Evolutionary conservation across 805 yeast genomes (phyloP), one percentile per base, ranked within the genome.

Genomic region (Yueomyces sp.): DNA sequence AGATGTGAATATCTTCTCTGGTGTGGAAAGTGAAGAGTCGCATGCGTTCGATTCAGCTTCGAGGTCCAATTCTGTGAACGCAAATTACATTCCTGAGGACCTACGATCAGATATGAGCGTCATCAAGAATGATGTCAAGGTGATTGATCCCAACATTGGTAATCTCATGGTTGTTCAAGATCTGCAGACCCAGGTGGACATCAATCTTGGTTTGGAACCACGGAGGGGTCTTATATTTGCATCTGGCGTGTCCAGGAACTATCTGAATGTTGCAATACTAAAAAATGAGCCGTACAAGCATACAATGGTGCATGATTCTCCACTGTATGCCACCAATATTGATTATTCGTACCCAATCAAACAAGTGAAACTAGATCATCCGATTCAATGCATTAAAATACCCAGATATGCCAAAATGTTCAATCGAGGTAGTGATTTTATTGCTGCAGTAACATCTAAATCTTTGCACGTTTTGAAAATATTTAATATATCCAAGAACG

Each of bases 341-440:
- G 28, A 39, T 42, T 26, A 44, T 27, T 30, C 36, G 19, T 37
- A 38, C 9, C 12, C 38, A 26, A 28, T 45, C 4, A 29, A 45
- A 5, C 37, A 33, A 9, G 49, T 64, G 9, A 54, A 60, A 9
- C 42, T 70, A 19, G 52, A 62, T 4, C 64, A 70, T 3, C 56
- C 66, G 2, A 70, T 74, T 6, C 64, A 63, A 40, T 72, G 67
- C 42, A 64, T 74, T 3, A 60, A 61, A 37, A 51, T 68, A 3
- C 59, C 66, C 6, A 49, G 50, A 9, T 38, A 57, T 1, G 48
- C 60, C 1, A 42, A 56, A 3, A 36, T 46, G 5, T 48, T 53
- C 26, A 54, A 54, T 3, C 52, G 55, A 28, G 41, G 47, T 5
- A 51, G 66, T 7, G 58, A 60, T 37, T 41, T 52, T 12, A 43